These are phyloP conservation scores for Oryza rufipogon DNA, from an alignment of 176 grass and related monocot genomes.

Conservation along the genomic window DNA sequence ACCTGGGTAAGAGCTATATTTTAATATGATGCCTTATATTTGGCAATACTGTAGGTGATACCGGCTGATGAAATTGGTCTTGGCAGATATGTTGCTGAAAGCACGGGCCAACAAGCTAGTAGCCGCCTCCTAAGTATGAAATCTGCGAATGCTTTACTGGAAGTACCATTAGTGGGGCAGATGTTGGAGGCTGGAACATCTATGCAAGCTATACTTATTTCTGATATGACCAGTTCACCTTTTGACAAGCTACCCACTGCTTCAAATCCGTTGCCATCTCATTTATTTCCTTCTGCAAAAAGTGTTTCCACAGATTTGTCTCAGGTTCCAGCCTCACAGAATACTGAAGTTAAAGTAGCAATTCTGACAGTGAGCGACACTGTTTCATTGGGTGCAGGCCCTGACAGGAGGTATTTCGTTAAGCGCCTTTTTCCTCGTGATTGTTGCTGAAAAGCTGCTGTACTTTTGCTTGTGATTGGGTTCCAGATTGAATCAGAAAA, in stretches of 20 bases:
- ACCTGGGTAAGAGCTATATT: slow-evolving; percentile 71
- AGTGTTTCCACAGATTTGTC: slow-evolving; percentile 8
- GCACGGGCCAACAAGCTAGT: slow-evolving; percentile 87
- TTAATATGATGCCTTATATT: slow-evolving; percentile 4
- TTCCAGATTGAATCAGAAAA: background rate
- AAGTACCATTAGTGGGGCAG: slow-evolving; percentile 59
- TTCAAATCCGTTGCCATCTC: slow-evolving; percentile 4
- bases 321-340: slow-evolving; percentile 38
- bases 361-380: slow-evolving; percentile 97
- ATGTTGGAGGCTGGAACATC: slow-evolving; percentile 68
- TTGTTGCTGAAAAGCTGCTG: slow-evolving; percentile 10
- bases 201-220: slow-evolving; percentile 74
- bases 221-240: slow-evolving; percentile 60
- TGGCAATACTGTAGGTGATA: background rate
- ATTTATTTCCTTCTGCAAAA: slow-evolving; percentile 37
- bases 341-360: slow-evolving; percentile 68
- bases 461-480: slow-evolving; percentile 8
- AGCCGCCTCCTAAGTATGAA: slow-evolving; percentile 96
- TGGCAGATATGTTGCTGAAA: slow-evolving; percentile 80
- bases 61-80: background rate
- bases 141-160: slow-evolving; percentile 89
- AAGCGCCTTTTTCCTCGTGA: background rate
- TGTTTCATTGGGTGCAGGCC: slow-evolving; percentile 78
- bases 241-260: slow-evolving; percentile 31
- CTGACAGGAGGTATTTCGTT: slow-evolving; percentile 83